Evolutionary conservation across 1,284 basidiomycete genomes (phyloP), one percentile per base, ranked within the genome.

Genomic region (Ganoderma multipileum): DNA sequence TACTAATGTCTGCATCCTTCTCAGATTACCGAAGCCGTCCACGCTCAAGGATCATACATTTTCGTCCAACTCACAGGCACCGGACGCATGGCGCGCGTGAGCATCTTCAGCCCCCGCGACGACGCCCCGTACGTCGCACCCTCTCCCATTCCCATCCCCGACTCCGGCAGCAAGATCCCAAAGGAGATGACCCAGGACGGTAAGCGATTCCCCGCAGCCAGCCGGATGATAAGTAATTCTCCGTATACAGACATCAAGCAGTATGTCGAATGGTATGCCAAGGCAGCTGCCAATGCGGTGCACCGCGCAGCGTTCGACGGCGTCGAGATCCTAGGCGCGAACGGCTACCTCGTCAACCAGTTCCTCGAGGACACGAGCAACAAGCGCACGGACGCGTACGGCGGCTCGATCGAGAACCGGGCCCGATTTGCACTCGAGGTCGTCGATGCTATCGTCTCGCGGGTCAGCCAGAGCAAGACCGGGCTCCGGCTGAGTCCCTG

Each of bases 311-410:
- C 83, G 4, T 86, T 86, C 68, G 85, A 86, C 66, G 85, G 84
- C 3, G 73, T 80, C 41, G 76, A 79, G 65, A 64, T 77, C 14
- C 77, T 77, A 69, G 73, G 68, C 44, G 77, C 76, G 26, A 75
- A 81, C 65, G 83, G 84, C 6, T 83, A 82, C 65, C 75, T 85
- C 39, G 63, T 83, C 30, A 82, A 83, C 67, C 82, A 84, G 71
- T 83, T 83, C 73, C 63, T 84, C 41, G 81, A 85, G 72, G 78
- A 82, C 58, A 74, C 79, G 0, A 72, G 81, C 61, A 90, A 90
- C 80, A 80, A 83, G 44, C 84, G 88, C 44, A 86, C 84, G 12
- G 89, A 91, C 77, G 79, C 82, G 61, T 91, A 88, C 75, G 89
- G 89, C 12, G 89, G 88, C 4, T 81, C 81, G 3, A 67, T 87